Percentiles rank a stretch among this genome's conserved stretches.
Evolutionary conservation across 2,329 filamentous ascomycete genomes (phyloP).

Genomic region (Arthrobotrys megalospora): DNA sequence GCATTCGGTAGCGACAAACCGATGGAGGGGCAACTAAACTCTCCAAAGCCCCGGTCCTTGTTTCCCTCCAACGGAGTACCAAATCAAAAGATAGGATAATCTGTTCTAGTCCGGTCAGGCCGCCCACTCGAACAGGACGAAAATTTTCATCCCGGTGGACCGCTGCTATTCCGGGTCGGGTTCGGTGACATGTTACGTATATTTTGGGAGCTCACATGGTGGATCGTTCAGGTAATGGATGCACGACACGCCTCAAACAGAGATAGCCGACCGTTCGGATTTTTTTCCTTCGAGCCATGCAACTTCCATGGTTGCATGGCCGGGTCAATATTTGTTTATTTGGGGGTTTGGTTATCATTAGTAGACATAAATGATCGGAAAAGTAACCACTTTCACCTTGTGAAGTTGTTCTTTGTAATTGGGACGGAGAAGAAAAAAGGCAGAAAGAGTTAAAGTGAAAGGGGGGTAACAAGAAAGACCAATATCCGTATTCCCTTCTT

Average conservation of each 20-base stretch:
- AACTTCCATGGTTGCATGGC: conserved; percentile 12
- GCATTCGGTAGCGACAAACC: conserved; percentile 53
- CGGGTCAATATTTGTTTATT: conserved; percentile 9
- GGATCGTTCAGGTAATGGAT: conserved; percentile 5
- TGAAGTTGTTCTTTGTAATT: conserved; percentile 12
- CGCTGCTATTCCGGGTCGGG: not conserved
- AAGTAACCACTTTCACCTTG: conserved; percentile 12
- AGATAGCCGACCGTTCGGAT: not conserved
- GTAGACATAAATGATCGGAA: conserved; percentile 33
- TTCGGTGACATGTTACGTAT: not conserved
- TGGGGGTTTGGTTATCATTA: conserved; percentile 15
- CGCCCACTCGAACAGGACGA: not conserved
- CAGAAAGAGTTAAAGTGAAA: not conserved
- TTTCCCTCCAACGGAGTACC: not conserved
- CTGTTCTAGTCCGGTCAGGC: conserved; percentile 9
- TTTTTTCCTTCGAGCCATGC: not conserved
- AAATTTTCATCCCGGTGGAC: conserved; percentile 14
- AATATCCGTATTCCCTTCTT: conserved; percentile 4
- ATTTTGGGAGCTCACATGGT: conserved; percentile 16
- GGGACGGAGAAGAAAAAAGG: not conserved
- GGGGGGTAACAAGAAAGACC: not conserved
- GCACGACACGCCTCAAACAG: not conserved
- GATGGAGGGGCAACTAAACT: conserved; percentile 28
- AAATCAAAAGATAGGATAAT: conserved; percentile 50
- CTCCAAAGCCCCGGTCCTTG: conserved; percentile 2